Percentiles rank a stretch among this genome's conserved stretches.
These are phyloP conservation scores for Spergularia azorica DNA, from an alignment of 179 eudicot genomes.

Conservation along the genomic window DNA sequence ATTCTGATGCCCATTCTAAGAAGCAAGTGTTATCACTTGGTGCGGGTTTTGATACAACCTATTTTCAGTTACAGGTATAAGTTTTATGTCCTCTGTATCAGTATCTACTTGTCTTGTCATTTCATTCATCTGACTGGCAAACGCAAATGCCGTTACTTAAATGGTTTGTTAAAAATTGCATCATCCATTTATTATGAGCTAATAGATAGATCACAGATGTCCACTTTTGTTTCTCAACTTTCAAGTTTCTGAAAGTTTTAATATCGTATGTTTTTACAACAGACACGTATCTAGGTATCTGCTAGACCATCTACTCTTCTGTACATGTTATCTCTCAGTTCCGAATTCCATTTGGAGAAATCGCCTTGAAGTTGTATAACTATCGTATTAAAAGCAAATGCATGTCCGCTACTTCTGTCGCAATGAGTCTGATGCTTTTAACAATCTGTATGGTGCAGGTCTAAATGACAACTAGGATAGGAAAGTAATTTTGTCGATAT, in stretches of 20 bases:
- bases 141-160: too few relatives aligned
- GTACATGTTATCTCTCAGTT: not conserved
- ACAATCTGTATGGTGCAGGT: not conserved
- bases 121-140: not conserved
- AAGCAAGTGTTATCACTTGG: slow-evolving; percentile 95
- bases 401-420: not conserved
- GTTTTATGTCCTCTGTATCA: slow-evolving; percentile 10
- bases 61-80: slow-evolving; percentile 85
- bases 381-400: not conserved
- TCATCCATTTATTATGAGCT: too few relatives aligned
- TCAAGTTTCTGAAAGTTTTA: too few relatives aligned
- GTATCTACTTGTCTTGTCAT: too few relatives aligned
- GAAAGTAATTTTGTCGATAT: not conserved
- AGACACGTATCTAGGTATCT: too few relatives aligned
- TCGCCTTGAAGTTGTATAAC: not conserved
- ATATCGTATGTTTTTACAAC: too few relatives aligned
- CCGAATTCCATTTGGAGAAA: not conserved
- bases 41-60: slow-evolving; percentile 99
- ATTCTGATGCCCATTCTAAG: slow-evolving; percentile 47
- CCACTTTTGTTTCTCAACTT: too few relatives aligned
- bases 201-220: too few relatives aligned
- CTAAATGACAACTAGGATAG: not conserved
- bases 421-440: not conserved
- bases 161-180: not conserved
- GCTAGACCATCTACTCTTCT: too few relatives aligned